phyloP scores from a whole-genome alignment of 164 flowering plant species.

The Taxillus chinensis region DNA sequence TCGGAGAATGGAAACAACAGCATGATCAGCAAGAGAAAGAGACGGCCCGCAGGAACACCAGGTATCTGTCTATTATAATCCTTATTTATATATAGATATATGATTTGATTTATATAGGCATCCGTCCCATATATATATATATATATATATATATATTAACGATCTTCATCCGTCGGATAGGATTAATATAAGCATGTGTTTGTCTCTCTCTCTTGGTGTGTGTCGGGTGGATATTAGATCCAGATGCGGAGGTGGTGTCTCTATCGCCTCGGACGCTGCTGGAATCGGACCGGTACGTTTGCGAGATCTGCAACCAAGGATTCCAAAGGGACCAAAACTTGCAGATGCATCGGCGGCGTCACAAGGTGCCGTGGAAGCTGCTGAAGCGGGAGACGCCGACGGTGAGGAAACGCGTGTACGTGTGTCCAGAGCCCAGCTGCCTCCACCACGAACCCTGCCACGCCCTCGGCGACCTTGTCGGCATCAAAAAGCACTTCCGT shows the following conservation, averaged over 20 bases:
- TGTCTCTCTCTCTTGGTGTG: not conserved
- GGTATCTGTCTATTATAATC: constrained; percentile 20
- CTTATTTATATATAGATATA: not conserved
- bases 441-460: constrained; percentile 94
- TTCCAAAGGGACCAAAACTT: constrained; percentile 94
- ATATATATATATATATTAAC: not conserved
- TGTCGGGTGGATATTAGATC: constrained; percentile 36
- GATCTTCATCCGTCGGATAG: not conserved
- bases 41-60: constrained; percentile 79
- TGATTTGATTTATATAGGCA: not conserved
- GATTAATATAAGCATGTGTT: not conserved
- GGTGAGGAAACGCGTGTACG: constrained; percentile 74
- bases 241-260: constrained; percentile 94
- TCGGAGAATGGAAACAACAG: constrained; percentile 29
- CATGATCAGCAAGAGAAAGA: constrained; percentile 31
- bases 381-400: constrained; percentile 74
- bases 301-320: constrained; percentile 98
- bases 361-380: constrained; percentile 97
- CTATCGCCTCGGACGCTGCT: constrained; percentile 82
- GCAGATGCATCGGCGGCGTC: constrained; percentile 92
- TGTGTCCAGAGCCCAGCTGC: constrained; percentile 93
- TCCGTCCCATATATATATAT: not conserved
- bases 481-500: constrained; percentile 89
- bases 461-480: constrained; percentile 92
- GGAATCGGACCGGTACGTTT: constrained; percentile 90